Base-by-base conservation (phyloP, 2,329 filamentous ascomycete genomes). In the Fusarium caatingaense region DNA sequence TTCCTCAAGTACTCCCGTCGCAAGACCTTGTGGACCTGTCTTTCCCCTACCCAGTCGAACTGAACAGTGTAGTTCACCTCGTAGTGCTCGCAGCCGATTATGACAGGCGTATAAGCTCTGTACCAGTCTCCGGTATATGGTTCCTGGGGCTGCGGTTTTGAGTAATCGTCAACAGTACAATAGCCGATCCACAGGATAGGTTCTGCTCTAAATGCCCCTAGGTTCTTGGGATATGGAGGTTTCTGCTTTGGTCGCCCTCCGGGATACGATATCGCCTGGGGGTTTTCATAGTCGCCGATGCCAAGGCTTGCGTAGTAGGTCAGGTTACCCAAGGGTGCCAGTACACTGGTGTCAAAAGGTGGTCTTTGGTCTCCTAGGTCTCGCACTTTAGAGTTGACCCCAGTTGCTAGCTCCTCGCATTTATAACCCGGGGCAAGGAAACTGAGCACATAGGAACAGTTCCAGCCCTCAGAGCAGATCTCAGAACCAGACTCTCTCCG, bases 111-210 rank as follows among this genome's bases (percentile, higher is more conserved):
- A 6, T 53, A 66, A 0, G 40, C 16, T 1, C 15, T 8, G 0
- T 15, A 1, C 45, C 45, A 64, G 5, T 4, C 34, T 13, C n/a
- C n/a, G n/a, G n/a, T n/a, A n/a, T n/a, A n/a, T n/a, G n/a, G n/a
- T n/a, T n/a, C n/a, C n/a, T n/a, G n/a, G 6, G 34, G 37, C 0
- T 46, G 37, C 8, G 2, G 4, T 0, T 30, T 25, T 1, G 15
- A 20, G 2, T 23, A 28, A 1, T 49, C 16, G 2, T 45, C 12
- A 3, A 48, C 27, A 5, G 48, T 44, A 3, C 41, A 41, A 5
- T 73, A 73, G 0, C 51, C 71, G 7, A 73, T 57, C 68, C 62
- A 73, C 2, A 69, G 48, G 1, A 71, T 45, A 5, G 70, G 65
- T n/a, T 73, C 61, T 1, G 66, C 54, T 1, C 50, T 57, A 8